phyloP scores from a whole-genome alignment of 2,329 filamentous ascomycete species.

The Emergomyces africanus region DNA sequence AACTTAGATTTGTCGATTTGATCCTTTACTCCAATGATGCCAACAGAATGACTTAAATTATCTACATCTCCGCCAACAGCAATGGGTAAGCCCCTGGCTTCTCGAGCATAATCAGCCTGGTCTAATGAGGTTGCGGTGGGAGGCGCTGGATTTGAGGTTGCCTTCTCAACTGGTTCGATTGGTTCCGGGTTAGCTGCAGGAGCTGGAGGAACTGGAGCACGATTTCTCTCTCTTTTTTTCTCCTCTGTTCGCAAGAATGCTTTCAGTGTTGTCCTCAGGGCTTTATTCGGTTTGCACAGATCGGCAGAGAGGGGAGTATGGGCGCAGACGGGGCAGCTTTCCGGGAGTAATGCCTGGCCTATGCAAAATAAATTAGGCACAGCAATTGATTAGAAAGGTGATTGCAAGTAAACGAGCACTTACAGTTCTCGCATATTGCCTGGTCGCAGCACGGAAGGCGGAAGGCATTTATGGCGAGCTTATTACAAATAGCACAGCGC shows the following conservation, averaged over 20 bases:
- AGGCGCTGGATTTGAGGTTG: background rate
- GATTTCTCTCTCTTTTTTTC: slow-evolving; percentile 66
- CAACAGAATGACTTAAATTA: background rate
- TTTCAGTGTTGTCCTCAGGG: slow-evolving; percentile 80
- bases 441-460: slow-evolving; percentile 92
- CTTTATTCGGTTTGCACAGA: slow-evolving; percentile 80
- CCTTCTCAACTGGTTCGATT: background rate
- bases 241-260: slow-evolving; percentile 84
- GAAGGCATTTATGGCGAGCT: slow-evolving; percentile 79
- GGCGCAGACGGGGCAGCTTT: slow-evolving; percentile 83
- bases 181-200: slow-evolving; percentile 17
- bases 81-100: background rate
- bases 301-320: slow-evolving; percentile 78
- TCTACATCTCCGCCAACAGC: background rate
- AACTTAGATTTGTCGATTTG: background rate
- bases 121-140: background rate
- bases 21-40: background rate
- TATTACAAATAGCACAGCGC: slow-evolving; percentile 86
- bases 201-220: slow-evolving; percentile 26
- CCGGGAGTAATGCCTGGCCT: slow-evolving; percentile 65
- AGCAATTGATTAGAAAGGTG: background rate
- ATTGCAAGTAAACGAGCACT: slow-evolving; percentile 20
- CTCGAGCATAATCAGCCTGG: background rate
- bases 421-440: slow-evolving; percentile 83
- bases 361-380: slow-evolving; percentile 6